Evolutionary conservation across 768 basidiomycete genomes (phyloP), one percentile per base, ranked within the genome.

Genomic region (Sporobolomyces roseus): DNA sequence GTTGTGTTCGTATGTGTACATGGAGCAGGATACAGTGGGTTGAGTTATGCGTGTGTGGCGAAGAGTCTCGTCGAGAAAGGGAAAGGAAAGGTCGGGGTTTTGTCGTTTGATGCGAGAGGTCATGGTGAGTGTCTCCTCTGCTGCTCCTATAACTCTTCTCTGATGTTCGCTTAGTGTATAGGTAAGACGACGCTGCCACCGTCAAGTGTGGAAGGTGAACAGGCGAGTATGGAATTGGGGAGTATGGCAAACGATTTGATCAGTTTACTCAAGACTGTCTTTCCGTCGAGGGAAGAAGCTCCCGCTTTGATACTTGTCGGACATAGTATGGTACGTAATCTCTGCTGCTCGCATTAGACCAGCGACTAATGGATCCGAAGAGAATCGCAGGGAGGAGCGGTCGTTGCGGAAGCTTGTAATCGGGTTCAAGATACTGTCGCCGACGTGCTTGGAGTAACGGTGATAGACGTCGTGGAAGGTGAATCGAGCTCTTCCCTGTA

Each of bases 381-480:
- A n/a, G n/a, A n/a, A 1, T n/a, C 21, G 17, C 30, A 76, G 76
- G 96, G 96, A 19, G 94, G 93, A 30, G 87, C 93, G 0, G 93
- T 96, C 5, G 84, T 90, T 27, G 85, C 88, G 12, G 84, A 86
- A 7, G 83, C 87, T 3, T 86, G 85, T 68, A 85, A 90, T 2
- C 76, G 79, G 23, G 81, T 99, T 3, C 83, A 89, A 61, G 83
- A 85, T 50, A 80, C 80, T 29, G 84, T 85, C 59, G 96, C 90
- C 51, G 81, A 80, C 36, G 85, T 86, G 54, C 94, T 90, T 73
- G 83, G 82, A 19, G 81, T 97, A 4, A 84, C 83, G 0, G 92
- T 93, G 2, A 80, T 93, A 4, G 91, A 93, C 73, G 90, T 93
- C 23, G 91, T 93, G 1, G 91, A 93, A 81, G 91, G 91, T 90